These are phyloP conservation scores for Aspergillus novoparasiticus DNA, from an alignment of 2,329 filamentous ascomycete species.

Conservation along the genomic window DNA sequence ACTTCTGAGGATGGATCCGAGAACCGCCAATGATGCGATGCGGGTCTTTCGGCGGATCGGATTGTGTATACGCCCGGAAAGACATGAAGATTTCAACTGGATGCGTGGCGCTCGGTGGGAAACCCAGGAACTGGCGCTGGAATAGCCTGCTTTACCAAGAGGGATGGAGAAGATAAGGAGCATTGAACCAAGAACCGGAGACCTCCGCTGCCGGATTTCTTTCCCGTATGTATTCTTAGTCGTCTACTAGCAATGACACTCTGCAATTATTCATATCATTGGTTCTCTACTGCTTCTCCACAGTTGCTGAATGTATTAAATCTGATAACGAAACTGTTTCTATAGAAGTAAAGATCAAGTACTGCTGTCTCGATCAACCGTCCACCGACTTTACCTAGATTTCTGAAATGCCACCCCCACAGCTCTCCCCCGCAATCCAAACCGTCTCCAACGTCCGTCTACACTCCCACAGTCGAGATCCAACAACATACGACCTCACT, in stretches of 20 bases:
- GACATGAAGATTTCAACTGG: background rate
- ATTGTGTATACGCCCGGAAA: background rate
- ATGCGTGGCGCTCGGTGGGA: background rate
- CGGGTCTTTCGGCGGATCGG: background rate
- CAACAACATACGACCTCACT: conserved; percentile 37
- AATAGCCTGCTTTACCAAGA: background rate
- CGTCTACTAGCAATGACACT: too few species aligned
- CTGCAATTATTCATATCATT: too few species aligned
- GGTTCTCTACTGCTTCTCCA: too few species aligned
- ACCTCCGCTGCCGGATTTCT: background rate
- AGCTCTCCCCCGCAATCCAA: conserved; percentile 32
- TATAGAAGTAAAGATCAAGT: too few species aligned
- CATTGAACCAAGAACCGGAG: background rate
- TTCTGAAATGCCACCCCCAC: background rate
- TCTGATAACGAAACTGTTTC: too few species aligned
- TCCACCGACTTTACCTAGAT: too few species aligned
- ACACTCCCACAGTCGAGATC: conserved; percentile 5
- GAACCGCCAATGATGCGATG: background rate
- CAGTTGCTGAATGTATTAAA: too few species aligned
- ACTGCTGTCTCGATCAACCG: too few species aligned
- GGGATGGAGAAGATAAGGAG: background rate
- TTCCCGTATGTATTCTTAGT: background rate
- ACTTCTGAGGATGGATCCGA: background rate
- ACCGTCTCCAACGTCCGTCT: conserved; percentile 34
- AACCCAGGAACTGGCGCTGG: background rate